Conservation (phyloP, 305 asterid genomes). For the Lippia alba region DNA sequence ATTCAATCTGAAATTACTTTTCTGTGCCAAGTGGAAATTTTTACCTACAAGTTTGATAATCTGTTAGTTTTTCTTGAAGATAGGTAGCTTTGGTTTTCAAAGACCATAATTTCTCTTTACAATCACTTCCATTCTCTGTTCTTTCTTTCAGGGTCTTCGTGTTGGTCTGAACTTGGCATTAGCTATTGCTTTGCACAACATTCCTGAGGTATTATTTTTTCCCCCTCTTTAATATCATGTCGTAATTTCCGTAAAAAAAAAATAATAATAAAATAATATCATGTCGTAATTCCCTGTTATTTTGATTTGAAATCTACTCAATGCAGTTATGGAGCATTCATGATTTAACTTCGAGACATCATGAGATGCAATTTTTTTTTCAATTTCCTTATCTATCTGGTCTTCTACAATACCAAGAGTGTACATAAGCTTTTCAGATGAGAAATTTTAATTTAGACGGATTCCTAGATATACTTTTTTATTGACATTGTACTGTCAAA, state of each 20-base stretch:
- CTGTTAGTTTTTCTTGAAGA: neutral
- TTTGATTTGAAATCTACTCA: slow-evolving; percentile 27
- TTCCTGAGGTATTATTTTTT: slow-evolving; percentile 71
- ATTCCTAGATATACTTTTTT: neutral
- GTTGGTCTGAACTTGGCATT: slow-evolving; percentile 93
- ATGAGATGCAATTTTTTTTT: slow-evolving; percentile 10
- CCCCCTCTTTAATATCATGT: slow-evolving; percentile 1
- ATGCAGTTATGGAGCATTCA: slow-evolving; percentile 11
- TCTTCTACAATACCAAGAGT: neutral
- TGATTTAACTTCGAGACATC: slow-evolving; percentile 19
- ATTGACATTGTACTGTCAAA: neutral
- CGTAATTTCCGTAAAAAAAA: too few relatives aligned
- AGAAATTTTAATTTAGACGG: neutral
- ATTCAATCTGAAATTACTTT: slow-evolving; percentile 14
- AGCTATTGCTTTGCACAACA: slow-evolving; percentile 92
- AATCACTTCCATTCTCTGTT: slow-evolving; percentile 21
- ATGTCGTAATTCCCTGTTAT: slow-evolving; percentile 16
- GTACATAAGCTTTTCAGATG: neutral
- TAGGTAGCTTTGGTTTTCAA: slow-evolving; percentile 7
- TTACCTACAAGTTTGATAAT: neutral
- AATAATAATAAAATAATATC: too few relatives aligned
- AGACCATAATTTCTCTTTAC: slow-evolving; percentile 20
- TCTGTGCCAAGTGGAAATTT: neutral
- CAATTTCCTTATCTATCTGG: too few relatives aligned
- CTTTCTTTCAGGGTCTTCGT: slow-evolving; percentile 76